Conservation (phyloP, 805 yeast genomes). For the Starmerella tilneyi region DNA sequence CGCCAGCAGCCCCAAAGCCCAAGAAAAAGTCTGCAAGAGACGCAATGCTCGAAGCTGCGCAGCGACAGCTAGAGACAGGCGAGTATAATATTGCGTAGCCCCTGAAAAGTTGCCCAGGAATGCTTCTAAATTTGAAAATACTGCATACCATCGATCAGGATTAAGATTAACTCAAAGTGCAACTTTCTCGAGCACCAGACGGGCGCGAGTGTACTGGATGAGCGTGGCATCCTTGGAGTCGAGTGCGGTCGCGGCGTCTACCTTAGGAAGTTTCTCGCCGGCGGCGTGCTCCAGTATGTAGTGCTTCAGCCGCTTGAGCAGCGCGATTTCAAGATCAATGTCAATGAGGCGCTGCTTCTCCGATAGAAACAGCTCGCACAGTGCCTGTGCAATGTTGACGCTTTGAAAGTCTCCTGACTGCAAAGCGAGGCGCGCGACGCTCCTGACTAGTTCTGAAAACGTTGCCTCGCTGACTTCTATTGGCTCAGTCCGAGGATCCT, state of each 20-base stretch:
- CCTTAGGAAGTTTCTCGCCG: neutral
- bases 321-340: neutral
- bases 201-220: conserved; percentile 15
- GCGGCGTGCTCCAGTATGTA: neutral
- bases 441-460: neutral
- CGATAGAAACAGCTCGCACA: conserved; percentile 15
- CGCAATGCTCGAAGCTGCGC: conserved; percentile 24
- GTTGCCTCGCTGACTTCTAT: neutral
- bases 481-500: neutral
- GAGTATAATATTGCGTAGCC: conserved; percentile 25
- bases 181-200: conserved; percentile 14
- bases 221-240: conserved; percentile 12
- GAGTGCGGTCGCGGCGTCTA: conserved; percentile 13
- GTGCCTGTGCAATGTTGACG: conserved; percentile 12
- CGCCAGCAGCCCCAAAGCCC: conserved; percentile 5
- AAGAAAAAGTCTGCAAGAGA: conserved; percentile 21
- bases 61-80: conserved; percentile 19
- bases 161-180: conserved; percentile 5
- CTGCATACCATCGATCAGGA: too few species aligned
- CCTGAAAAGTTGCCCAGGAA: neutral
- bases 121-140: neutral
- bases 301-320: conserved; percentile 4
- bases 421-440: conserved; percentile 10
- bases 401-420: neutral
- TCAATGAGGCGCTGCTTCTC: neutral